A percentile compares a stretch with the other conserved stretches of the same genome.
Evolutionary conservation across 2,329 filamentous ascomycete genomes (phyloP).

Genomic region (Biscogniauxia marginata): DNA sequence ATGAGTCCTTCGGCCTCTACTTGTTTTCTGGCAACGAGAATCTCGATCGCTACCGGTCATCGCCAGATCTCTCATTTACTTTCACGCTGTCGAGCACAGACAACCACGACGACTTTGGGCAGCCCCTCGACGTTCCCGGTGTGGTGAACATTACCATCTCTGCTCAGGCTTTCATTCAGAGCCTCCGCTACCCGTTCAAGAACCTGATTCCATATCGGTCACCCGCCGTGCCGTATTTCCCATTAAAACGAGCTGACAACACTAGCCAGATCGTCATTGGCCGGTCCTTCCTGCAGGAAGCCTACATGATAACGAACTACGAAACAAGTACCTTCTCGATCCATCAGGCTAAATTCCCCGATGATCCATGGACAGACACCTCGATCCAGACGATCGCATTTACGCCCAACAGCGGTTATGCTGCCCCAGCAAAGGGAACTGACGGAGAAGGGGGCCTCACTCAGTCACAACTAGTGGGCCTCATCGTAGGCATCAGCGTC

Average conservation of each 20-base stretch:
- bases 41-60: slow-evolving; percentile 44
- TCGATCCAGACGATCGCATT: slow-evolving; percentile 43
- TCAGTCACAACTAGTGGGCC: slow-evolving; percentile 43
- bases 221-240: slow-evolving; percentile 60
- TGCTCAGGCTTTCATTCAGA: slow-evolving; percentile 48
- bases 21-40: slow-evolving; percentile 58
- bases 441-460: slow-evolving; percentile 32
- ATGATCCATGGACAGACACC: slow-evolving; percentile 38
- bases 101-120: slow-evolving; percentile 51
- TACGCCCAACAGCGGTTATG: slow-evolving; percentile 47
- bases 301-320: slow-evolving; percentile 58
- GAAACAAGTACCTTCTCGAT: slow-evolving; percentile 53
- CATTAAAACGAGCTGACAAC: slow-evolving; percentile 56
- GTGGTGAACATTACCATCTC: slow-evolving; percentile 58
- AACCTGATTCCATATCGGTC: slow-evolving; percentile 44
- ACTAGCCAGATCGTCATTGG: slow-evolving; percentile 61
- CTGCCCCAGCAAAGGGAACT: slow-evolving; percentile 31
- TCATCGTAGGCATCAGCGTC: slow-evolving; percentile 43
- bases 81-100: slow-evolving; percentile 57
- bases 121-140: slow-evolving; percentile 47
- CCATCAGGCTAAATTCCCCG: slow-evolving; percentile 54
- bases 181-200: slow-evolving; percentile 49
- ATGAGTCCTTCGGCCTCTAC: slow-evolving; percentile 63
- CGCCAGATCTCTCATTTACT: slow-evolving; percentile 50
- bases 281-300: slow-evolving; percentile 68